phyloP scores from a whole-genome alignment of 2,329 filamentous ascomycete species.

The Hortaea werneckii region DNA sequence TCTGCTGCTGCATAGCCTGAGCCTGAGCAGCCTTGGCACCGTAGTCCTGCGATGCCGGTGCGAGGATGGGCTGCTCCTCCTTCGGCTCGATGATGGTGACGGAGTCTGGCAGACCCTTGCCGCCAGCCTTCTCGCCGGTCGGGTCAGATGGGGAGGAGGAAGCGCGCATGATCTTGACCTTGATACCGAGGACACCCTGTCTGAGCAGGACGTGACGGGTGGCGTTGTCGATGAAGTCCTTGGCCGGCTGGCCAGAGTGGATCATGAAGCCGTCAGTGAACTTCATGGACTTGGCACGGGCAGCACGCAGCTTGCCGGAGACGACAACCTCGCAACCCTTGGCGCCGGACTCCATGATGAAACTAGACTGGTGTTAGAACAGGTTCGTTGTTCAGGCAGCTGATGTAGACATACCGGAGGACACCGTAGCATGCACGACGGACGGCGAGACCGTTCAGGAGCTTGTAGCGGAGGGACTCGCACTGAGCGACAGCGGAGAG shows the following conservation, averaged over 20 bases:
- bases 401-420: slow-evolving; percentile 39
- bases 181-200: slow-evolving; percentile 99
- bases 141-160: slow-evolving; percentile 59
- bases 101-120: slow-evolving; percentile 94
- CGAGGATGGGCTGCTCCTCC: slow-evolving; percentile 92
- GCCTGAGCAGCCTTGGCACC: slow-evolving; percentile 76
- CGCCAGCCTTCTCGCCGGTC: slow-evolving; percentile 95
- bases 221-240: slow-evolving; percentile 98
- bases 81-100: slow-evolving; percentile 99
- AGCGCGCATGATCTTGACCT: slow-evolving; percentile 99
- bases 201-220: slow-evolving; percentile 99
- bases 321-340: slow-evolving; percentile 99
- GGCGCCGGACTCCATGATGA: slow-evolving; percentile 99
- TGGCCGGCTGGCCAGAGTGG: slow-evolving; percentile 98
- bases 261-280: slow-evolving; percentile 99
- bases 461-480: slow-evolving; percentile 99
- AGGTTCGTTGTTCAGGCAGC: background rate
- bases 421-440: slow-evolving; percentile 99
- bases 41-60: slow-evolving; percentile 97
- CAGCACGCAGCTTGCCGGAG: slow-evolving; percentile 96
- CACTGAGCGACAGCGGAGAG: slow-evolving; percentile 99
- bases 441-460: slow-evolving; percentile 98
- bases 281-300: slow-evolving; percentile 99
- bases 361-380: slow-evolving; percentile 43
- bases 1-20: slow-evolving; percentile 43